A percentile compares a stretch with the other conserved stretches of the same genome.
phyloP scores from a whole-genome alignment of 257 asterid species.

The Solanum tarapatanum region DNA sequence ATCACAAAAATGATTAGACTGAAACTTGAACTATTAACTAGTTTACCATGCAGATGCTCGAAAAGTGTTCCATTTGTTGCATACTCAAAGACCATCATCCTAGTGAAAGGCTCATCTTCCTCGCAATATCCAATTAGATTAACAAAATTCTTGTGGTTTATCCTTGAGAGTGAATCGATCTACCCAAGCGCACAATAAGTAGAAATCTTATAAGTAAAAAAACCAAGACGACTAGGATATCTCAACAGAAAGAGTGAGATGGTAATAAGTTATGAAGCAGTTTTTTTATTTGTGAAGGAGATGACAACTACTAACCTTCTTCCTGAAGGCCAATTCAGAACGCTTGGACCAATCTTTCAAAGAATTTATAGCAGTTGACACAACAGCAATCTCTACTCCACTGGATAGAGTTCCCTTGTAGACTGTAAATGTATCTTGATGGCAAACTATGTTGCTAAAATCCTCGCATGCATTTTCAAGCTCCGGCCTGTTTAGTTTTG shows the following conservation, averaged over 20 bases:
- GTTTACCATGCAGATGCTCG: conserved; percentile 84
- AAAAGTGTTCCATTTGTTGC: conserved; percentile 85
- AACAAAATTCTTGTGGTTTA: conserved; percentile 72
- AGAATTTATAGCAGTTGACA: conserved; percentile 31
- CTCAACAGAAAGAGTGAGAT: neutral
- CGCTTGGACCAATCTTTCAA: conserved; percentile 26
- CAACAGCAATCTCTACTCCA: conserved; percentile 79
- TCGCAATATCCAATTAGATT: conserved; percentile 75
- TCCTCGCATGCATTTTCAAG: conserved; percentile 91
- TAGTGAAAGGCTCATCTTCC: conserved; percentile 58
- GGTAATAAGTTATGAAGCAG: neutral
- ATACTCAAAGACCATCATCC: conserved; percentile 91
- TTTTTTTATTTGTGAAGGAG: neutral
- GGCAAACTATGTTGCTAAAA: conserved; percentile 80
- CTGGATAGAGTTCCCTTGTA: conserved; percentile 78
- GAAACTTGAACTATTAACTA: neutral
- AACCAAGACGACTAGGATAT: neutral
- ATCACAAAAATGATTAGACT: neutral
- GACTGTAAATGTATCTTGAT: conserved; percentile 48
- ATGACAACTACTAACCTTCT: conserved; percentile 12
- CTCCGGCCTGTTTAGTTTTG: conserved; percentile 36
- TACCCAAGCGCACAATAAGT: conserved; percentile 8
- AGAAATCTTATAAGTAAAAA: neutral
- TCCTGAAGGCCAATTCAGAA: conserved; percentile 23
- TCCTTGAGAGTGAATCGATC: conserved; percentile 37